Percentiles rank a stretch among this genome's conserved stretches.
phyloP scores from a whole-genome alignment of 2,329 filamentous ascomycete species.

The Fonsecaea pugnacius region DNA sequence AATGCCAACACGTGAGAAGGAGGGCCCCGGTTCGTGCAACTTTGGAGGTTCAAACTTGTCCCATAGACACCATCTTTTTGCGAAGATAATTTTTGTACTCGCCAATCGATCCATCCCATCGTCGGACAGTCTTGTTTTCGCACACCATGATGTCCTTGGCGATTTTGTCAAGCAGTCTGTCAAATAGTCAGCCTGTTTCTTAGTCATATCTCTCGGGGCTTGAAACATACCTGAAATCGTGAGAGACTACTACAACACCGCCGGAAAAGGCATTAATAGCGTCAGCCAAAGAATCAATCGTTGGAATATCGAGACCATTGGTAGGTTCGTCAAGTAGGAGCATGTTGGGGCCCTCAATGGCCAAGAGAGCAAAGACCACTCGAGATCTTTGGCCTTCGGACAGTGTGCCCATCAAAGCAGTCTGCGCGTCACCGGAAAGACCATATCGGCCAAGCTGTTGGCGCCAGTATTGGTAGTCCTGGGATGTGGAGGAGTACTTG shows the following conservation, averaged over 20 bases:
- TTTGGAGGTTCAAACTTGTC: constrained; percentile 70
- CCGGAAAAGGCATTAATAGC: constrained; percentile 96
- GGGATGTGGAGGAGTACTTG: constrained; percentile 84
- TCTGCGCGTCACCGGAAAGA: constrained; percentile 89
- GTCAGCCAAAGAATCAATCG: constrained; percentile 95
- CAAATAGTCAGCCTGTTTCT: constrained; percentile 25
- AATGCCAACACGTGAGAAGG: neutral
- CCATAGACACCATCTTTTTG: constrained; percentile 95
- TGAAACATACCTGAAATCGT: constrained; percentile 88
- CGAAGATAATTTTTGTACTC: constrained; percentile 98
- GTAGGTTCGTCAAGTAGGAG: constrained; percentile 96
- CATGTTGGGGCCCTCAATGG: constrained; percentile 98
- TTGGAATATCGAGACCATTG: constrained; percentile 98
- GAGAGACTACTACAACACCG: constrained; percentile 95
- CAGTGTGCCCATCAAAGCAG: constrained; percentile 94
- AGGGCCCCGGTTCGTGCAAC: neutral
- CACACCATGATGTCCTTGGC: constrained; percentile 99
- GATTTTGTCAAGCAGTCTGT: constrained; percentile 95
- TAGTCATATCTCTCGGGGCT: neutral
- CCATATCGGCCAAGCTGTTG: constrained; percentile 96
- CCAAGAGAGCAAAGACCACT: constrained; percentile 95
- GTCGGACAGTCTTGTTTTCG: constrained; percentile 91
- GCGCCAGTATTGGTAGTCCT: constrained; percentile 99
- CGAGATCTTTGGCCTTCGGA: constrained; percentile 97
- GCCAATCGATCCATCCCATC: constrained; percentile 87